Base-by-base conservation (phyloP, 306 rosid genomes). In the Prinsepia uniflora region DNA sequence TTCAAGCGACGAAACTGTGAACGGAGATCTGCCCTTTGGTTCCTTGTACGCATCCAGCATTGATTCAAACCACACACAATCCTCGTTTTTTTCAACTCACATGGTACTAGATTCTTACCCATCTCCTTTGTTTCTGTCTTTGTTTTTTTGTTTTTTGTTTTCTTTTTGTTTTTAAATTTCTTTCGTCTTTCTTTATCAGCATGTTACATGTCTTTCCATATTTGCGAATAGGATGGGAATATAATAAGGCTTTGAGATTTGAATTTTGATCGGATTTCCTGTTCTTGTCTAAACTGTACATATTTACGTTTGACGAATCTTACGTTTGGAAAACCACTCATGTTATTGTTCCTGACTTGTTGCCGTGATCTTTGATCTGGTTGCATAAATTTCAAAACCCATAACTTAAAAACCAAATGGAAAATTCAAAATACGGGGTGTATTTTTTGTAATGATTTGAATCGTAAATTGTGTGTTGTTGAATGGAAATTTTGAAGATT, bases 101-200 rank as follows among this genome's bases (percentile, higher is more conserved):
- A 45, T 54, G 81, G 81, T 87, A 75, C 56, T 67, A 70, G 54
- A 7, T 57, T 75, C 67, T 78, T 67, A 0, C 74, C n/a, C 80
- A 43, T 61, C 71, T 83, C 72, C 57, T 17, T 17, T 8, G 43
- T 20, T 6, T 8, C 41, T 47, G 54, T 44, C 11, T 9, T 18
- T 55, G 43, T 24, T 24, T 24, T 24, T 0, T 24, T 24, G 0
- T 30, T 30, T 0, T 30, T 30, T n/a, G n/a, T n/a, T n/a, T n/a
- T n/a, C n/a, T n/a, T n/a, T n/a, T n/a, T n/a, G n/a, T 30, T 30
- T 30, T 30, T 0, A 30, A 30, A 30, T 30, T 30, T 30, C 36
- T 30, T 30, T 30, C 4, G 36, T 47, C 39, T 65, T 34, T 73
- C 20, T 8, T 36, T 34, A 3, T 41, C 39, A 14, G 66, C 79